These are phyloP conservation scores for Leishmania martiniquensis DNA, from an alignment of 208 protist species.

Conservation along the genomic window DNA sequence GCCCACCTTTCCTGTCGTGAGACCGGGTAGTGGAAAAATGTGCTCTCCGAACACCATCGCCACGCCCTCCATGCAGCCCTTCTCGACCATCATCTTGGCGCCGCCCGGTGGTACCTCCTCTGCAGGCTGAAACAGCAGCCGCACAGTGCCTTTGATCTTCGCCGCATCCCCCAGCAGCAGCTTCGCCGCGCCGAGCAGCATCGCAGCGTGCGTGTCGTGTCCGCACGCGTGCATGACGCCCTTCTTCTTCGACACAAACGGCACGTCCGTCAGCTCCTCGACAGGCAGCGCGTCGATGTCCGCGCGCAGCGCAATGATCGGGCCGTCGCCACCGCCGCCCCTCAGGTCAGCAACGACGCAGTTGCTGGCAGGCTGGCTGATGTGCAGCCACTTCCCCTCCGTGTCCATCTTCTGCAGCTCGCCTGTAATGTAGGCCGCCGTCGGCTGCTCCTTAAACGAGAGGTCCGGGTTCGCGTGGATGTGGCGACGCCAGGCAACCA, in stretches of 20 bases:
- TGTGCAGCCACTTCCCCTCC: constrained; percentile 29
- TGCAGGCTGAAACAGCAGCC: constrained; percentile 79
- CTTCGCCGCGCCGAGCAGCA: constrained; percentile 60
- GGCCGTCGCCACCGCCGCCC: constrained; percentile 41
- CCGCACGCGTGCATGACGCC: constrained; percentile 76
- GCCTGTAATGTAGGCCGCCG: constrained; percentile 54
- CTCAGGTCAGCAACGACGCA: constrained; percentile 48
- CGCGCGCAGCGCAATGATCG: constrained; percentile 53
- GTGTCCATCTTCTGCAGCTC: constrained; percentile 46
- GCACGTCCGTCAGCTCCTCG: constrained; percentile 52
- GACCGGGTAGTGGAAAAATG: background rate
- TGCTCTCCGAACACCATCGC: constrained; percentile 50
- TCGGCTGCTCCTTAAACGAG: constrained; percentile 52
- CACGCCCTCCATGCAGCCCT: constrained; percentile 63
- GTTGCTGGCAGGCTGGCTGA: constrained; percentile 38
- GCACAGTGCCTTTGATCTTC: constrained; percentile 60
- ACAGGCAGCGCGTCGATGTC: constrained; percentile 73
- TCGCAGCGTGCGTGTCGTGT: constrained; percentile 67
- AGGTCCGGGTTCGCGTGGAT: constrained; percentile 59
- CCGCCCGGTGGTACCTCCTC: constrained; percentile 68
- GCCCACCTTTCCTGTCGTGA: background rate
- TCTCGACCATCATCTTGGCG: constrained; percentile 47
- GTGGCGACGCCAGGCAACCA: constrained; percentile 65
- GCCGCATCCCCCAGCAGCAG: constrained; percentile 47
- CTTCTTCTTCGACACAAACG: constrained; percentile 52